Conservation (phyloP, 805 yeast species). For the Ogataea thermomethanolica region DNA sequence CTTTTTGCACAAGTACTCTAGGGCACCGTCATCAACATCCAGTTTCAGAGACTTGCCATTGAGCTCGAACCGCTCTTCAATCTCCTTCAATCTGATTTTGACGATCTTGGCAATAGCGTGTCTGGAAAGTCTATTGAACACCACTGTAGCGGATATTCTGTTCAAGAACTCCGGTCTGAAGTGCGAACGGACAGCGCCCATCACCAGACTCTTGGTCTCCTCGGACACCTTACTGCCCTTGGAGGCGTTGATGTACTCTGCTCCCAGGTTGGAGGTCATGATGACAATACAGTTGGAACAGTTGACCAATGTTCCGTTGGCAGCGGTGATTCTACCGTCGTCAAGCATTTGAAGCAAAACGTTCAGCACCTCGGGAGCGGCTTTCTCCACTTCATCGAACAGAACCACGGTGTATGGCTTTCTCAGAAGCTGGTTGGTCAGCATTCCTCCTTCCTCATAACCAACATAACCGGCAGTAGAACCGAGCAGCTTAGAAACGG, state of each 20-base stretch:
- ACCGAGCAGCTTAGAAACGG: conserved; percentile 91
- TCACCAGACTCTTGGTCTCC: conserved; percentile 70
- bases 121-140: conserved; percentile 88
- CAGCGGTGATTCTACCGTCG: conserved; percentile 94
- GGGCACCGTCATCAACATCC: conserved; percentile 69
- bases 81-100: conserved; percentile 75
- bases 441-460: conserved; percentile 94
- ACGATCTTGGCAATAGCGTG: conserved; percentile 92
- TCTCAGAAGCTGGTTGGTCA: conserved; percentile 87
- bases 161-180: conserved; percentile 97
- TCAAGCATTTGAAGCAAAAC: conserved; percentile 88
- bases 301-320: conserved; percentile 90
- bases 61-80: conserved; percentile 77
- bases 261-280: conserved; percentile 97
- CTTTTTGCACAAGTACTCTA: conserved; percentile 74
- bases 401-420: conserved; percentile 94
- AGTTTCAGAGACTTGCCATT: conserved; percentile 78
- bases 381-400: conserved; percentile 97
- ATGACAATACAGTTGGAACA: conserved; percentile 90
- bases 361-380: conserved; percentile 96
- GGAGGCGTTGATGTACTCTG: conserved; percentile 72
- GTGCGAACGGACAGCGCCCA: conserved; percentile 80
- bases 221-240: conserved; percentile 61
- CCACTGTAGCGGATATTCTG: conserved; percentile 89
- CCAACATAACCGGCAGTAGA: conserved; percentile 98